phyloP scores from a whole-genome alignment of 2,329 filamentous ascomycete species.

The Domatiomyces catenatus region DNA sequence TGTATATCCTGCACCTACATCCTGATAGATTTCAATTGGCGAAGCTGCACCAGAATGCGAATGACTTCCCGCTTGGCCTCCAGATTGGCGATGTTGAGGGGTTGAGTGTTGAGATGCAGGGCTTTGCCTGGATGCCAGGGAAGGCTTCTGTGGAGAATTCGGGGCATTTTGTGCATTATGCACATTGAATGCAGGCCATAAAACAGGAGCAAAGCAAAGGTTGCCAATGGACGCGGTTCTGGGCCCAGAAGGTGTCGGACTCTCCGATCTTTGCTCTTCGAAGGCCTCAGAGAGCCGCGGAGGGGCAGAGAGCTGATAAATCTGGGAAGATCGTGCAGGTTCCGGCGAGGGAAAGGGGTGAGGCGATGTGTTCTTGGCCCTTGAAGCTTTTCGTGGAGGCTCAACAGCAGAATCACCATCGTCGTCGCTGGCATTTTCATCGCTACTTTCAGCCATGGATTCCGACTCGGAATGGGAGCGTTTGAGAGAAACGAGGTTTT shows the following conservation, averaged over 20 bases:
- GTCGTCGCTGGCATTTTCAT: neutral
- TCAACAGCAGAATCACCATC: neutral
- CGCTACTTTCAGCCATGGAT: neutral
- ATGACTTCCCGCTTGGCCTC: neutral
- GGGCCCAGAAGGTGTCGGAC: neutral
- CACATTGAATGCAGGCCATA: no score
- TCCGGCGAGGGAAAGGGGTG: neutral
- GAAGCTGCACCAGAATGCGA: neutral
- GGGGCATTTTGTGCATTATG: neutral
- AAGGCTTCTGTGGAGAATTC: no score
- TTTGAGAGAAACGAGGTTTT: neutral
- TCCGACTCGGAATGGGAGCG: neutral
- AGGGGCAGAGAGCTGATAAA: neutral
- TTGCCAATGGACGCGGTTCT: neutral
- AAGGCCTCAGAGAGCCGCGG: neutral
- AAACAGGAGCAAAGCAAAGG: neutral
- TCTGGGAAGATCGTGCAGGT: neutral
- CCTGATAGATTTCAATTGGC: conserved; percentile 2
- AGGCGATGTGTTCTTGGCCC: neutral
- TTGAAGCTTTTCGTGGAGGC: neutral
- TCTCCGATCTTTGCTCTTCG: neutral
- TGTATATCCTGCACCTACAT: neutral
- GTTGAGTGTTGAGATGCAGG: neutral
- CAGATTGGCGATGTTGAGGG: neutral
- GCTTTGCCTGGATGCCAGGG: neutral